Conservation (phyloP, 176 grass and related monocot genomes). For the Ananas comosus region DNA sequence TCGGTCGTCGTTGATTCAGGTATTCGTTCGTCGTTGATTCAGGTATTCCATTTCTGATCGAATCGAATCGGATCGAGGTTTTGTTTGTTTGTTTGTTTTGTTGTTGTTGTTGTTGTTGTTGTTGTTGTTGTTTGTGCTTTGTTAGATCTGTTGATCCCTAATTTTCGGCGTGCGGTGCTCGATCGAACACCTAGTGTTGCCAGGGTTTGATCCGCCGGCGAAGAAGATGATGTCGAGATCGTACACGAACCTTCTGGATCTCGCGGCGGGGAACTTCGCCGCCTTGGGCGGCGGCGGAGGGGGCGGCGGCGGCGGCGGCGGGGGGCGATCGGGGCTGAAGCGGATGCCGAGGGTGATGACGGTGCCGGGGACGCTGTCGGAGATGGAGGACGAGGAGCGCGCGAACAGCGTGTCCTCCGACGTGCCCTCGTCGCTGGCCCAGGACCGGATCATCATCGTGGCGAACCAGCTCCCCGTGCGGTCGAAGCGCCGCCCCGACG, state of each 20-base stretch:
- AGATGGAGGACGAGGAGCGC: slow-evolving; percentile 68
- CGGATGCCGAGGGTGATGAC: slow-evolving; percentile 91
- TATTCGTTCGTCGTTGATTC: too few relatives aligned
- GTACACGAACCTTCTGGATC: slow-evolving; percentile 87
- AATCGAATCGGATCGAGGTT: too few relatives aligned
- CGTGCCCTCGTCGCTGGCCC: slow-evolving; percentile 52
- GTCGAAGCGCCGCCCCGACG: slow-evolving; percentile 64
- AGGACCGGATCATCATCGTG: slow-evolving; percentile 72
- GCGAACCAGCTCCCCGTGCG: slow-evolving; percentile 75
- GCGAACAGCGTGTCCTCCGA: slow-evolving; percentile 78
- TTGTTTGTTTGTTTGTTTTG: too few relatives aligned
- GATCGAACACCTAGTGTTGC: not conserved
- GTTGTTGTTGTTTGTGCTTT: too few relatives aligned
- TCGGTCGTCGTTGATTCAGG: too few relatives aligned
- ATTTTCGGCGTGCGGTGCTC: too few relatives aligned
- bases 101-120: too few relatives aligned
- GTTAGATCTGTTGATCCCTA: too few relatives aligned
- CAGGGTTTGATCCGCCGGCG: not conserved
- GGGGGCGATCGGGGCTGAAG: slow-evolving; percentile 41
- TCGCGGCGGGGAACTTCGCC: slow-evolving; percentile 78
- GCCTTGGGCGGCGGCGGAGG: slow-evolving; percentile 44
- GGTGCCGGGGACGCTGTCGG: slow-evolving; percentile 77
- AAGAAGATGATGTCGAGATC: slow-evolving; percentile 85
- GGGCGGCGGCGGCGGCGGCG: slow-evolving; percentile 51
- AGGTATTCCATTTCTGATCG: too few relatives aligned